Conservation (phyloP, 192 early-diverging fungal genomes). For the Coemansia sp. region DNA sequence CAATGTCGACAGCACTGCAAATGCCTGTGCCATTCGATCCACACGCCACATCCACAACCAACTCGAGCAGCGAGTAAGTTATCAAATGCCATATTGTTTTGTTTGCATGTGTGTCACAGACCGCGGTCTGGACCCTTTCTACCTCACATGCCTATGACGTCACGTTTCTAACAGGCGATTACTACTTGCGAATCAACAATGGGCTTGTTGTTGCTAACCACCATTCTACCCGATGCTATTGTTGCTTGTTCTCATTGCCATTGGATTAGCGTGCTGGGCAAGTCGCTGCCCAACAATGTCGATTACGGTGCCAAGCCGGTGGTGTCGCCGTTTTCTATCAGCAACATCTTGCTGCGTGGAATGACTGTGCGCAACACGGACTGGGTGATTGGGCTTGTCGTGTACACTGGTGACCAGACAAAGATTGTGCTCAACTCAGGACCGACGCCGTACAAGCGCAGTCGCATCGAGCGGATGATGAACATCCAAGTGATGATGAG, state of each 20-base stretch:
- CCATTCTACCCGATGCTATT: background rate
- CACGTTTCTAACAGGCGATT: background rate
- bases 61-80: constrained; percentile 33
- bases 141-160: background rate
- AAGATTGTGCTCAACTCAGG: constrained; percentile 97
- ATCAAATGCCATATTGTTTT: background rate
- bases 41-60: background rate
- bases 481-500: constrained; percentile 85
- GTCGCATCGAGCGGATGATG: constrained; percentile 86
- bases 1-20: constrained; percentile 9
- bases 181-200: constrained; percentile 1
- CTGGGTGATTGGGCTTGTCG: constrained; percentile 82
- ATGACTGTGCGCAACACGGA: constrained; percentile 90
- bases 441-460: constrained; percentile 89
- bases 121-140: background rate
- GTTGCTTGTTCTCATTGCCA: constrained; percentile 62
- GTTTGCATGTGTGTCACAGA: background rate
- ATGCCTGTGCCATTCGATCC: background rate
- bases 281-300: constrained; percentile 23
- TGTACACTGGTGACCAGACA: constrained; percentile 90
- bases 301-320: constrained; percentile 30
- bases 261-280: constrained; percentile 70
- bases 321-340: constrained; percentile 67
- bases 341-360: constrained; percentile 85
- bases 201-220: background rate